Evolutionary conservation across 1,284 basidiomycete genomes (phyloP).

Genomic region (Heterobasidion annosum): DNA sequence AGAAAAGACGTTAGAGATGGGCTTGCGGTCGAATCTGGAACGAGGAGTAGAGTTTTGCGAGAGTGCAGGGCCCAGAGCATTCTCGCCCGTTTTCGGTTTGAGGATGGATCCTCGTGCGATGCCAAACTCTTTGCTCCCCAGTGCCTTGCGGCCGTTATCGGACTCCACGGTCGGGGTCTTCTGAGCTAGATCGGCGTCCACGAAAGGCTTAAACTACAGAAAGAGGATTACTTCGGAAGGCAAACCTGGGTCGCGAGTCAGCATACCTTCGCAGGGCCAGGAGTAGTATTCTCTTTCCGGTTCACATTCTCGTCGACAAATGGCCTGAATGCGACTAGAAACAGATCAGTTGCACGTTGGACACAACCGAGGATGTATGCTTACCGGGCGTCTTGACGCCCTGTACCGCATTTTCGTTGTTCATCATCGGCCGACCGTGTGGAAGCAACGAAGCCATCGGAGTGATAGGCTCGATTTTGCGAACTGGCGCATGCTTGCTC

Average conservation of each 20-base stretch:
- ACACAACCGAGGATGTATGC: constrained; percentile 6
- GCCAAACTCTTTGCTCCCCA: constrained; percentile 26
- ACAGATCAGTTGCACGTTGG: constrained; percentile 1
- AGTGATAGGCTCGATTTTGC: constrained; percentile 43
- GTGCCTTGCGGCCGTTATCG: constrained; percentile 23
- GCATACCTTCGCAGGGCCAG: constrained; percentile 38
- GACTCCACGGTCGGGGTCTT: constrained; percentile 18
- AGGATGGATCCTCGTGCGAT: constrained; percentile 11
- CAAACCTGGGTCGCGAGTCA: background rate
- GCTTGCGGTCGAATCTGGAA: constrained; percentile 18
- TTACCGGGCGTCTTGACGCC: constrained; percentile 28
- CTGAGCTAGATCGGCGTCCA: constrained; percentile 15
- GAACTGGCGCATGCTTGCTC: constrained; percentile 63
- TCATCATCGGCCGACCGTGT: constrained; percentile 8
- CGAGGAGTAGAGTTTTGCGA: constrained; percentile 56
- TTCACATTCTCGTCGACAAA: constrained; percentile 51
- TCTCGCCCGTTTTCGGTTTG: constrained; percentile 15
- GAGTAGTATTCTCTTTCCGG: constrained; percentile 30
- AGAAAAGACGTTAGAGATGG: constrained; percentile 30
- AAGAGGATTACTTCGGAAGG: constrained; percentile 4
- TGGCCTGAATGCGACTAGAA: constrained; percentile 21
- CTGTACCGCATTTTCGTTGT: constrained; percentile 25
- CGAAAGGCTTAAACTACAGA: constrained; percentile 21
- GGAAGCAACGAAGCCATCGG: constrained; percentile 20
- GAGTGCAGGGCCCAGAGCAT: constrained; percentile 33